Evolutionary conservation across 2,329 filamentous ascomycete genomes (phyloP), one percentile per base, ranked within the genome.

Genomic region (Claviceps purpurea): DNA sequence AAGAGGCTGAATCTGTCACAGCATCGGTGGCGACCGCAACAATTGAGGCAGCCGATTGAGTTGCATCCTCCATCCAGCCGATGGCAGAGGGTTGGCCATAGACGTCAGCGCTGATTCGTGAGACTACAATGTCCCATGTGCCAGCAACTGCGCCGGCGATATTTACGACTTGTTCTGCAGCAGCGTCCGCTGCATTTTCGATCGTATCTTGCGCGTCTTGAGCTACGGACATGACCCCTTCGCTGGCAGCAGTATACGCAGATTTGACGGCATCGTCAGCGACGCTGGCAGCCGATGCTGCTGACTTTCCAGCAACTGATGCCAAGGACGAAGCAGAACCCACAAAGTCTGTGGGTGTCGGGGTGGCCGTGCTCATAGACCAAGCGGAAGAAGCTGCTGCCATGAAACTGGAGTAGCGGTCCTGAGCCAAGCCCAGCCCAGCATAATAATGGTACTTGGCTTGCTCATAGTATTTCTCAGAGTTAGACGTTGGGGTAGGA

Each of bases 401-500:
- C 2, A 93, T 57, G 61, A 93, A 91, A 49, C 84, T 83, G 5
- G 83, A 81, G 65, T 93, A 93, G 40, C 84, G 80, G 44, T 82
- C 87, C 60, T 94, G 85, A 1, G 89, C 88, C 45, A 88, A 66
- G 30, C 88, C 88, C 24, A 93, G 67, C 11, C 84, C 87, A 56
- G 88, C 84, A 59, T 89, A 90, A 66, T 91, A 91, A 61, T 81
- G 77, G 58, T 76, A 68, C 58, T 74, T 77, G 46, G 78, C 84
- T 70, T 74, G 82, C 63, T 73, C 79, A 63, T 70, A 79, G 68
- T 74, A 77, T 72, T 68, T 83, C 66, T 70, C 83, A 55, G 65
- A 76, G 65, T 68, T 60, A 0, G 73, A 69, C 57, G 68, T 80
- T 2, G 66, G 61, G 0, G 65, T 68, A 57, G 64, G 74, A 1